These are phyloP conservation scores for Pleurotus tuber-regium DNA, from an alignment of 768 basidiomycete species.

Conservation along the genomic window DNA sequence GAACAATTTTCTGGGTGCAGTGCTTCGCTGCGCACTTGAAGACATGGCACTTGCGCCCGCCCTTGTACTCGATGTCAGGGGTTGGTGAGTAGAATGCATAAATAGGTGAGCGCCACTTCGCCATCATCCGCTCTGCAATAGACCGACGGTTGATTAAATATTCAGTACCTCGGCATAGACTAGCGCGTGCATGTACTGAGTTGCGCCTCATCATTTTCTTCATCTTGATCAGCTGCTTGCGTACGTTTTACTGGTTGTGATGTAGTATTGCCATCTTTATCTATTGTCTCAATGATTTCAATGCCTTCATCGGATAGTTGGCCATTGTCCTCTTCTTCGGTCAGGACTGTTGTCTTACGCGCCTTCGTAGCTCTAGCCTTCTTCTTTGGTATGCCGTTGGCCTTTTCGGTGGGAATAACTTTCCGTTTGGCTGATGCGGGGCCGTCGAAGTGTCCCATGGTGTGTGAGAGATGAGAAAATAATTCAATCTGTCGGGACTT, in stretches of 20 bases:
- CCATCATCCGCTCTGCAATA: constrained; percentile 16
- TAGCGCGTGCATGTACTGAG: constrained; percentile 3
- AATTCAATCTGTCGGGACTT: neutral
- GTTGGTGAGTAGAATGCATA: constrained; percentile 24
- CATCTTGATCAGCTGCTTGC: neutral
- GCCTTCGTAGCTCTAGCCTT: neutral
- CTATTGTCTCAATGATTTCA: neutral
- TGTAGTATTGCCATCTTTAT: neutral
- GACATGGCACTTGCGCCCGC: constrained; percentile 16
- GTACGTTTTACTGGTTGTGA: no score
- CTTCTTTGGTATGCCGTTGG: neutral
- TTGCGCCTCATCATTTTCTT: neutral
- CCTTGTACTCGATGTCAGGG: constrained; percentile 17
- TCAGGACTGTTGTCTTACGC: neutral
- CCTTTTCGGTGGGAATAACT: neutral
- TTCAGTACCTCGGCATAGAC: neutral
- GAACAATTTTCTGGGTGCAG: constrained; percentile 14
- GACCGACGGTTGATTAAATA: neutral
- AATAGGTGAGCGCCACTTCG: constrained; percentile 25
- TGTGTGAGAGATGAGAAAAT: neutral
- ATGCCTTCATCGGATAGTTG: neutral
- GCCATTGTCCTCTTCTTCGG: neutral
- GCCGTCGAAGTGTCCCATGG: neutral
- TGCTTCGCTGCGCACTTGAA: constrained; percentile 22
- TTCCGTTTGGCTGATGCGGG: neutral